A percentile compares a stretch with the other conserved stretches of the same genome.
These are phyloP conservation scores for Penicillium odoratum DNA, from an alignment of 495 filamentous ascomycete species.

Conservation along the genomic window DNA sequence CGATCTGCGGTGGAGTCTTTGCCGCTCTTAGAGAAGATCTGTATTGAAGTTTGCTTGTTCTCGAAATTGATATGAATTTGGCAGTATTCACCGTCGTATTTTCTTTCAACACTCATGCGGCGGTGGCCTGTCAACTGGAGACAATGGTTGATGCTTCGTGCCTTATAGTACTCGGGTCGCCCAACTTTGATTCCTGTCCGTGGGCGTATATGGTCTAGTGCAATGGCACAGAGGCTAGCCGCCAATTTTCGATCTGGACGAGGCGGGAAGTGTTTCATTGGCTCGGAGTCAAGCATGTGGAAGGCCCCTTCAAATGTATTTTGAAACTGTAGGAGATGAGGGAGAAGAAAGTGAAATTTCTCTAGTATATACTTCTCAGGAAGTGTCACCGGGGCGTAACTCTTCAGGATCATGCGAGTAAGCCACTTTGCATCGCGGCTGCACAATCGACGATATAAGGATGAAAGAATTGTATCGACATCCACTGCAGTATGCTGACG, in stretches of 20 bases:
- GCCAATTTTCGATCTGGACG: conserved; percentile 39
- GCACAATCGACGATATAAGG: conserved; percentile 59
- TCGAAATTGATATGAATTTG: conserved; percentile 79
- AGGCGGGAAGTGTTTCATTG: conserved; percentile 40
- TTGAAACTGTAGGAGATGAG: conserved; percentile 66
- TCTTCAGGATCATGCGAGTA: conserved; percentile 77
- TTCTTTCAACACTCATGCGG: conserved; percentile 73
- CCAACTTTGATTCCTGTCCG: conserved; percentile 72
- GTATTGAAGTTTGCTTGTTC: conserved; percentile 55
- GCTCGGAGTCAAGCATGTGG: conserved; percentile 41
- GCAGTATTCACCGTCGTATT: conserved; percentile 88
- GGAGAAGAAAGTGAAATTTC: conserved; percentile 57
- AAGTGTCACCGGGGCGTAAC: conserved; percentile 61
- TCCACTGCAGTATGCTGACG: conserved; percentile 42
- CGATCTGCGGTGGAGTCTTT: conserved; percentile 82
- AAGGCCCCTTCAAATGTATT: conserved; percentile 57
- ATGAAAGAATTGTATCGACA: conserved; percentile 49
- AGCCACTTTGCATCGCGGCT: conserved; percentile 87
- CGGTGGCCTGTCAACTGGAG: conserved; percentile 56
- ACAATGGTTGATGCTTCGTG: conserved; percentile 74
- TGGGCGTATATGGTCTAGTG: conserved; percentile 57
- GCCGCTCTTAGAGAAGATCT: conserved; percentile 88
- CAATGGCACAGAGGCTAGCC: conserved; percentile 33
- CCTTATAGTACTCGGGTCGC: conserved; percentile 70
- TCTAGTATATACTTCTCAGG: conserved; percentile 47